Percentiles rank a stretch among this genome's conserved stretches.
Conservation (phyloP, 441 rosid species). For the Adansonia rubrostipa region DNA sequence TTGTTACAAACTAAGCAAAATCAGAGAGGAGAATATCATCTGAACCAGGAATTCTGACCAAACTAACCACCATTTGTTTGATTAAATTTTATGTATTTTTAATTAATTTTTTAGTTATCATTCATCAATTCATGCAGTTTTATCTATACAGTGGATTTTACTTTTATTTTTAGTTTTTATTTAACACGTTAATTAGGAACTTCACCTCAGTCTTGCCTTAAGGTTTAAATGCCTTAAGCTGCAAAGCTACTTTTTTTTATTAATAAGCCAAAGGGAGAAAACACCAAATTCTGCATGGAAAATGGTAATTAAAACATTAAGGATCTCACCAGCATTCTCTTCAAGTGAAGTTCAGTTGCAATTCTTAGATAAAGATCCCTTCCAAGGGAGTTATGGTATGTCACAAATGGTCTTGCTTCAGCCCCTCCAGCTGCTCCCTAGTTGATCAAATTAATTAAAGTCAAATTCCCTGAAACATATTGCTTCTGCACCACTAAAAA, state of each 20-base stretch:
- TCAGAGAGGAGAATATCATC: neutral
- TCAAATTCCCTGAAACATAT: conserved; percentile 28
- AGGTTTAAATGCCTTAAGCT: neutral
- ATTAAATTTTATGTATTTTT: neutral
- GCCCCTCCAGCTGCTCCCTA: conserved; percentile 99
- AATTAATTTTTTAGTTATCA: neutral
- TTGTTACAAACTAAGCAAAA: neutral
- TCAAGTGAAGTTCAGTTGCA: conserved; percentile 95
- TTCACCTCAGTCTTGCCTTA: neutral
- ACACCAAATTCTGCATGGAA: neutral
- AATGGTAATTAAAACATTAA: neutral
- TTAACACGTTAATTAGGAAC: neutral
- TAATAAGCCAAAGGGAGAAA: neutral
- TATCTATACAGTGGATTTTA: neutral
- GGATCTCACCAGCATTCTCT: conserved; percentile 87
- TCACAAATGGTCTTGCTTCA: conserved; percentile 95
- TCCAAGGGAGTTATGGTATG: conserved; percentile 91
- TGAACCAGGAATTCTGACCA: neutral
- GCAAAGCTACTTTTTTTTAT: neutral
- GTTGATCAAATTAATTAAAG: conserved; percentile 50
- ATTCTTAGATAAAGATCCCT: conserved; percentile 90
- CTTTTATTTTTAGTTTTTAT: neutral
- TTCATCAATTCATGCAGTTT: neutral
- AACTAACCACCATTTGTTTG: neutral
- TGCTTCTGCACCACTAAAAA: conserved; percentile 7